These are phyloP conservation scores for Apostasia shenzhenica DNA, from an alignment of 106 monocot genomes.

Conservation along the genomic window DNA sequence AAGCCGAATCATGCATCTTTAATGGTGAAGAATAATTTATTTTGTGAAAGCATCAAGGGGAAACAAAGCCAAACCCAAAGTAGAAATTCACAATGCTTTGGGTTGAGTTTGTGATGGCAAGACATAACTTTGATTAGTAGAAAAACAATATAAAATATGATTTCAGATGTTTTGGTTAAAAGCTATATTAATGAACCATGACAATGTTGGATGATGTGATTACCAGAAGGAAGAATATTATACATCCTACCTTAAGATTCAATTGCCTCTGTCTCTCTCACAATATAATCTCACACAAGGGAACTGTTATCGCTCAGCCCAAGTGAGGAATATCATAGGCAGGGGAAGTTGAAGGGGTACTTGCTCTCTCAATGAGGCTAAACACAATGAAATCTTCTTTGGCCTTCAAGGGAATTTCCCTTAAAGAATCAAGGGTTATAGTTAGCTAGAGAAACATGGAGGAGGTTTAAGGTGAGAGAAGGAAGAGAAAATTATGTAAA, in stretches of 20 bases:
- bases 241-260: slow-evolving; percentile 52
- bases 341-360: slow-evolving; percentile 23
- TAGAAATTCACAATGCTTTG: too few species aligned
- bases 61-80: too few species aligned
- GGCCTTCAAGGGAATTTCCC: slow-evolving; percentile 38
- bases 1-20: too few species aligned
- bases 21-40: too few species aligned
- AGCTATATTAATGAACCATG: too few species aligned
- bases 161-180: too few species aligned
- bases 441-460: not conserved
- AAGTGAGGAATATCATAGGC: slow-evolving; percentile 26
- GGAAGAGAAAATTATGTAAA: not conserved
- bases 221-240: too few species aligned
- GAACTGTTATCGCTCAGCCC: not conserved
- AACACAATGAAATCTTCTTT: slow-evolving; percentile 78
- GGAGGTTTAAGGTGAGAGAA: not conserved
- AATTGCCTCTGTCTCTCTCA: slow-evolving; percentile 42
- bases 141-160: too few species aligned
- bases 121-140: too few species aligned
- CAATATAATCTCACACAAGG: slow-evolving; percentile 44
- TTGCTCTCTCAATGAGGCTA: slow-evolving; percentile 62
- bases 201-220: too few species aligned
- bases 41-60: too few species aligned
- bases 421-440: slow-evolving; percentile 43
- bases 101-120: too few species aligned